Conservation (phyloP, 2,329 filamentous ascomycete genomes). For the Aspergillus aculeatus region DNA sequence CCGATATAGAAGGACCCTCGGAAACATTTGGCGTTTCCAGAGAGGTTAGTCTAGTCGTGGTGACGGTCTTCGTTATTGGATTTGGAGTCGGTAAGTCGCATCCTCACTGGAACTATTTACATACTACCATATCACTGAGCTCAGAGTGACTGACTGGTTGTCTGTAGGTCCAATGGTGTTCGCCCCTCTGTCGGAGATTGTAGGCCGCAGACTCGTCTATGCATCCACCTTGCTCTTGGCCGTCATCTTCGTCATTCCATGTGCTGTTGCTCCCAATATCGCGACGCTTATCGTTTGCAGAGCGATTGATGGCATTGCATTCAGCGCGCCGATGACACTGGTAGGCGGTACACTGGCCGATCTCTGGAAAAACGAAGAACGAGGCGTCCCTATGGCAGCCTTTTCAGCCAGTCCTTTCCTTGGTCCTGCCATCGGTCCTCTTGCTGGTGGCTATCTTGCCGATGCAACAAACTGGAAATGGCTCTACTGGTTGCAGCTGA, state of each 20-base stretch:
- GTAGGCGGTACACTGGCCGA: constrained; percentile 81
- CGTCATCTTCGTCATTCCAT: constrained; percentile 77
- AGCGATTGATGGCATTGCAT: constrained; percentile 77
- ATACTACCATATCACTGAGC: background rate
- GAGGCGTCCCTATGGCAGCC: constrained; percentile 82
- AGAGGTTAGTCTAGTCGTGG: constrained; percentile 69
- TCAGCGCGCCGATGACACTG: constrained; percentile 82
- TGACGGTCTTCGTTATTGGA: constrained; percentile 76
- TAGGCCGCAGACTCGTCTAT: constrained; percentile 71
- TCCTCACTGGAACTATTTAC: background rate
- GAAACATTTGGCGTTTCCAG: constrained; percentile 66
- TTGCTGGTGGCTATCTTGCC: constrained; percentile 73
- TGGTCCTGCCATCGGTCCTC: constrained; percentile 73
- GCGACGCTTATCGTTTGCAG: constrained; percentile 73
- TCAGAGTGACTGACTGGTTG: constrained; percentile 12
- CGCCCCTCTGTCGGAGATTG: constrained; percentile 73
- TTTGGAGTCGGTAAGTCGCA: constrained; percentile 66
- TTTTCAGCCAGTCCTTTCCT: constrained; percentile 82
- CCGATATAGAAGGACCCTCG: constrained; percentile 65
- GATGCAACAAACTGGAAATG: constrained; percentile 74
- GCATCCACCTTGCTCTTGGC: constrained; percentile 66
- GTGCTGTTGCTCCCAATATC: constrained; percentile 74
- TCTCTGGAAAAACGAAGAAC: constrained; percentile 79
- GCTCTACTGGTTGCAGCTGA: constrained; percentile 85
- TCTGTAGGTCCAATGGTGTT: constrained; percentile 69